These are phyloP conservation scores for Limnanthes douglasii DNA, from an alignment of 345 rosid species.

Conservation along the genomic window DNA sequence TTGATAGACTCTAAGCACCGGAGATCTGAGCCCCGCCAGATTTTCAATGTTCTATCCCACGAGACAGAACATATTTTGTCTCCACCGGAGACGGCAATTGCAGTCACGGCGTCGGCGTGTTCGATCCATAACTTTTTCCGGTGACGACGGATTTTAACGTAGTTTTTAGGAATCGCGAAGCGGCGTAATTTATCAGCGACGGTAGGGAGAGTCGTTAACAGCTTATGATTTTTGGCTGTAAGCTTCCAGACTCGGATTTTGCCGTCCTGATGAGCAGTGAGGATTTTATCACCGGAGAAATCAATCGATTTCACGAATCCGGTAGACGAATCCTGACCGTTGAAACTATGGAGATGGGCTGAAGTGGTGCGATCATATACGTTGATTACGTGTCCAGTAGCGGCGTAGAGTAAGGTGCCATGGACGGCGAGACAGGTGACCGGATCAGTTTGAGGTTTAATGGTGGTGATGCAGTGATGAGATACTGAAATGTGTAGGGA, in stretches of 20 bases:
- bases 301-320: slow-evolving; percentile 58
- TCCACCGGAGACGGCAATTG: slow-evolving; percentile 39
- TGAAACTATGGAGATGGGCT: slow-evolving; percentile 29
- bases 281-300: slow-evolving; percentile 40
- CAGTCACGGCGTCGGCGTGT: slow-evolving; percentile 87
- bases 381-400: slow-evolving; percentile 44
- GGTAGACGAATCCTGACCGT: slow-evolving; percentile 29
- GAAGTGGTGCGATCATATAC: slow-evolving; percentile 42
- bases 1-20: slow-evolving; percentile 60
- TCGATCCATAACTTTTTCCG: slow-evolving; percentile 62
- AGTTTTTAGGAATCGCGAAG: slow-evolving; percentile 60
- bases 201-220: slow-evolving; percentile 52
- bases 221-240: slow-evolving; percentile 26
- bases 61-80: slow-evolving; percentile 74
- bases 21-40: slow-evolving; percentile 57
- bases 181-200: slow-evolving; percentile 63
- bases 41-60: slow-evolving; percentile 74
- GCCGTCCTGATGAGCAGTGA: slow-evolving; percentile 79
- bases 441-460: slow-evolving; percentile 30
- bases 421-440: slow-evolving; percentile 52
- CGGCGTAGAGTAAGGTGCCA: slow-evolving; percentile 37
- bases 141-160: slow-evolving; percentile 72
- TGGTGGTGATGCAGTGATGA: slow-evolving; percentile 16
- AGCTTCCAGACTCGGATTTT: slow-evolving; percentile 79
- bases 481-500: slow-evolving; percentile 24